Conservation (phyloP, 2,329 filamentous ascomycete genomes). For the Fusarium sublunatum region DNA sequence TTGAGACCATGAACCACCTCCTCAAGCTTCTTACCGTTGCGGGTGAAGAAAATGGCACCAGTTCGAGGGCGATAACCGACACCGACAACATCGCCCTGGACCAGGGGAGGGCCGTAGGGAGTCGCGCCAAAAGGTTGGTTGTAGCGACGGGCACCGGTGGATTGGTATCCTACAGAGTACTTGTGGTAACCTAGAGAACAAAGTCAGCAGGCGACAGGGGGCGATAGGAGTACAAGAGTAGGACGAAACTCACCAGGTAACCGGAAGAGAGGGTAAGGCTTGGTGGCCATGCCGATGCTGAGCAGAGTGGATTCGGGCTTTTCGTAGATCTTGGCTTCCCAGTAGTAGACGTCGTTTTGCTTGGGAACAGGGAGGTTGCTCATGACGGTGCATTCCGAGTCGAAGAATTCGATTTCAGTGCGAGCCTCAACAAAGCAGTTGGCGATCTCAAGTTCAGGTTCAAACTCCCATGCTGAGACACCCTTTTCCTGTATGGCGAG, state of each 20-base stretch:
- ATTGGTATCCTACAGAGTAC: conserved; percentile 90
- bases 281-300: conserved; percentile 94
- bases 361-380: conserved; percentile 97
- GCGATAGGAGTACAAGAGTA: conserved; percentile 6
- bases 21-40: conserved; percentile 96
- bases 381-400: conserved; percentile 96
- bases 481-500: conserved; percentile 99
- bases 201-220: conserved; percentile 36
- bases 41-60: conserved; percentile 96
- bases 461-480: conserved; percentile 99
- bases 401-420: conserved; percentile 98
- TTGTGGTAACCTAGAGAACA: conserved; percentile 79
- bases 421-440: conserved; percentile 98
- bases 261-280: conserved; percentile 94
- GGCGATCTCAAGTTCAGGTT: conserved; percentile 97
- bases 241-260: conserved; percentile 77
- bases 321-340: conserved; percentile 98
- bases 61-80: conserved; percentile 95
- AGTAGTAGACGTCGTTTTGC: conserved; percentile 99
- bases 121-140: conserved; percentile 91
- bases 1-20: conserved; percentile 94
- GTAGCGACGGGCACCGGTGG: conserved; percentile 84
- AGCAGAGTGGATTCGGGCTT: conserved; percentile 90
- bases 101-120: conserved; percentile 82
- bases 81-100: conserved; percentile 95